phyloP scores from a whole-genome alignment of 345 rosid species.

The Odontarrhena argentea region DNA sequence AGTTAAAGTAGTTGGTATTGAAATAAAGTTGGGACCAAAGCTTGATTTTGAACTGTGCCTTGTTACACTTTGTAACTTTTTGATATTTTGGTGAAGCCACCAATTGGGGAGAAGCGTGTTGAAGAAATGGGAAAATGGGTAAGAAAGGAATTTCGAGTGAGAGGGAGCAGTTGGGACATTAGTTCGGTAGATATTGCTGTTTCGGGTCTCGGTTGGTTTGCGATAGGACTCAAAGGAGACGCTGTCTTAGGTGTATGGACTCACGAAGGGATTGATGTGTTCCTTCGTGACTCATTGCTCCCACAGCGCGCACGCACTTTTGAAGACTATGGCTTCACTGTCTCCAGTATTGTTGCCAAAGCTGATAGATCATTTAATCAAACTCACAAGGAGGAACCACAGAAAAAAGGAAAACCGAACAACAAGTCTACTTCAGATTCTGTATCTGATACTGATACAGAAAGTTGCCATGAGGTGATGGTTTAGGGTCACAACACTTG shows the following conservation, averaged over 20 bases:
- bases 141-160: constrained; percentile 60
- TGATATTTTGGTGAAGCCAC: constrained; percentile 58
- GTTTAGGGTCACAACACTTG: constrained; percentile 12
- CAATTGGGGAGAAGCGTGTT: constrained; percentile 74
- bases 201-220: constrained; percentile 92
- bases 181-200: constrained; percentile 82
- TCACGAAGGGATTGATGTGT: constrained; percentile 72
- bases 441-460: constrained; percentile 16
- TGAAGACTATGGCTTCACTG: constrained; percentile 83
- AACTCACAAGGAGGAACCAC: constrained; percentile 42
- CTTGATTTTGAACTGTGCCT: neutral
- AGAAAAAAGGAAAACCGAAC: constrained; percentile 51
- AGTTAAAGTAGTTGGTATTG: neutral
- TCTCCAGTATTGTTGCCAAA: constrained; percentile 80
- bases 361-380: constrained; percentile 72
- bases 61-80: constrained; percentile 25
- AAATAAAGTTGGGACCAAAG: constrained; percentile 3
- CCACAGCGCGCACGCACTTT: constrained; percentile 68
- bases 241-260: constrained; percentile 84
- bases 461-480: constrained; percentile 7
- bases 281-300: constrained; percentile 68
- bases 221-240: constrained; percentile 77
- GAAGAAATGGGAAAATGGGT: constrained; percentile 84
- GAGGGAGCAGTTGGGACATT: constrained; percentile 75
- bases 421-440: constrained; percentile 29